Evolutionary conservation across 352 stramenopile species (phyloP).

Genomic region (Phytophthora crassamura): DNA sequence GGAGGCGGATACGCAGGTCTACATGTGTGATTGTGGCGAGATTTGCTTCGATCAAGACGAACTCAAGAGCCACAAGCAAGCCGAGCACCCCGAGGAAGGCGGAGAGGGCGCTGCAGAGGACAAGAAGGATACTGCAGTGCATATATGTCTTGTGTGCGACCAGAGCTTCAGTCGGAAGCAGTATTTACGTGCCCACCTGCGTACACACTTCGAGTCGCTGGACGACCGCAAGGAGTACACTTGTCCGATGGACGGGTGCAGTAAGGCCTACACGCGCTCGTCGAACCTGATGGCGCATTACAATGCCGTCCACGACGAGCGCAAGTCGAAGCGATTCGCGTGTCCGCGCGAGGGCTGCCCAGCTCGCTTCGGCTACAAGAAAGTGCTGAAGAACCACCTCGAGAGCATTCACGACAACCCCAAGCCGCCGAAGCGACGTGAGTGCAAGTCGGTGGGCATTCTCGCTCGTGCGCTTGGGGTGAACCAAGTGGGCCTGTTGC

Average conservation of each 20-base stretch:
- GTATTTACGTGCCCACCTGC: slow-evolving; percentile 62
- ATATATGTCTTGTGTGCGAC: slow-evolving; percentile 64
- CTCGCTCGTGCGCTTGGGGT: slow-evolving; percentile 45
- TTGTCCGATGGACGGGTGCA: slow-evolving; percentile 66
- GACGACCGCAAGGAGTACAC: slow-evolving; percentile 68
- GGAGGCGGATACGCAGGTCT: slow-evolving; percentile 48
- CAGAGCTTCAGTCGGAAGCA: slow-evolving; percentile 58
- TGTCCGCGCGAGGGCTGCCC: slow-evolving; percentile 67
- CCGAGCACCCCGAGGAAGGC: slow-evolving; percentile 30
- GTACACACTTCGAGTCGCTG: slow-evolving; percentile 67
- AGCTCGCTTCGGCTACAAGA: slow-evolving; percentile 80
- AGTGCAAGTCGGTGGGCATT: slow-evolving; percentile 38
- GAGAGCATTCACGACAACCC: slow-evolving; percentile 64
- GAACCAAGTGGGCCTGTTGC: slow-evolving; percentile 31
- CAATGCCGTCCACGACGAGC: slow-evolving; percentile 68
- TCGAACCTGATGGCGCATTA: slow-evolving; percentile 84
- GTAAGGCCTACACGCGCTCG: slow-evolving; percentile 70
- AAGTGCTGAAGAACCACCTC: slow-evolving; percentile 67
- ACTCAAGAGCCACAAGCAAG: slow-evolving; percentile 47
- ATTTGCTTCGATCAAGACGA: slow-evolving; percentile 63
- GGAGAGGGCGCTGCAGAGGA: not conserved
- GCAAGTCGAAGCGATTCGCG: slow-evolving; percentile 67
- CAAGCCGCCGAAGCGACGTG: slow-evolving; percentile 31
- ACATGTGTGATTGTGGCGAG: slow-evolving; percentile 65
- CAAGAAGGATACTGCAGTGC: slow-evolving; percentile 2